Percentiles rank a stretch among this genome's conserved stretches.
Conservation (phyloP, 2,329 filamentous ascomycete species). For the Thermothelomyces thermophilus region DNA sequence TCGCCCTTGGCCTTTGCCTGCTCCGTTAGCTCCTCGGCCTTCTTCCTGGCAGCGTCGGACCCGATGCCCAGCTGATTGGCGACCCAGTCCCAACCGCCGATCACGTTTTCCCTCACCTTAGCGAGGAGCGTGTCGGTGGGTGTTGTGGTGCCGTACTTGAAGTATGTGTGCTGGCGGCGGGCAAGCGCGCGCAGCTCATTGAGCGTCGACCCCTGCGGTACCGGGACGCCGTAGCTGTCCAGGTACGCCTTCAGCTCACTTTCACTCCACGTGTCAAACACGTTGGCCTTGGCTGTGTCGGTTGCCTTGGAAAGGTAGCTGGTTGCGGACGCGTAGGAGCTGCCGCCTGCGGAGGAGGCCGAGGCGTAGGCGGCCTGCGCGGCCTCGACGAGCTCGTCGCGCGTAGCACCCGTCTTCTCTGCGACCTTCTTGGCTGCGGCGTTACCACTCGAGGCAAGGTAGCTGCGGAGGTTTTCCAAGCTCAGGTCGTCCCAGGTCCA, state of each 20-base stretch:
- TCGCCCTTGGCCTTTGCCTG: conserved; percentile 29
- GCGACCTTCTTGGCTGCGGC: conserved; percentile 51
- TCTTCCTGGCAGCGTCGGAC: conserved; percentile 42
- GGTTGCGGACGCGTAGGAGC: conserved; percentile 59
- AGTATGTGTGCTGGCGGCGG: conserved; percentile 67
- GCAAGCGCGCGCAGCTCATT: conserved; percentile 66
- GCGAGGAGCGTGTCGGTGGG: conserved; percentile 60
- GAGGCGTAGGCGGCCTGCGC: conserved; percentile 55
- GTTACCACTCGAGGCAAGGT: conserved; percentile 47
- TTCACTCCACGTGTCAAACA: conserved; percentile 68
- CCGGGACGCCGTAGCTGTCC: conserved; percentile 66
- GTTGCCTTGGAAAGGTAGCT: conserved; percentile 63
- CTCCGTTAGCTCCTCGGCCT: conserved; percentile 34
- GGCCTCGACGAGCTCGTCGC: conserved; percentile 65
- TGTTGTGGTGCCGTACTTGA: conserved; percentile 65
- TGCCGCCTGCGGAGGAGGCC: conserved; percentile 52
- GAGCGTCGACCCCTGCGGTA: conserved; percentile 59
- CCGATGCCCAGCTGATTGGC: conserved; percentile 43
- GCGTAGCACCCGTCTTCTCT: conserved; percentile 57
- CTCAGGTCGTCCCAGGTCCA: conserved; percentile 79
- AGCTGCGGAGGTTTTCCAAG: conserved; percentile 60
- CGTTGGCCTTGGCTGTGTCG: conserved; percentile 54
- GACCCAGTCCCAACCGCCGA: conserved; percentile 47
- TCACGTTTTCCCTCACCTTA: conserved; percentile 49
- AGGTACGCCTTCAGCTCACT: conserved; percentile 72